A percentile compares a stretch with the other conserved stretches of the same genome.
Conservation (phyloP, 257 asterid genomes). For the Nicotiana otophora region DNA sequence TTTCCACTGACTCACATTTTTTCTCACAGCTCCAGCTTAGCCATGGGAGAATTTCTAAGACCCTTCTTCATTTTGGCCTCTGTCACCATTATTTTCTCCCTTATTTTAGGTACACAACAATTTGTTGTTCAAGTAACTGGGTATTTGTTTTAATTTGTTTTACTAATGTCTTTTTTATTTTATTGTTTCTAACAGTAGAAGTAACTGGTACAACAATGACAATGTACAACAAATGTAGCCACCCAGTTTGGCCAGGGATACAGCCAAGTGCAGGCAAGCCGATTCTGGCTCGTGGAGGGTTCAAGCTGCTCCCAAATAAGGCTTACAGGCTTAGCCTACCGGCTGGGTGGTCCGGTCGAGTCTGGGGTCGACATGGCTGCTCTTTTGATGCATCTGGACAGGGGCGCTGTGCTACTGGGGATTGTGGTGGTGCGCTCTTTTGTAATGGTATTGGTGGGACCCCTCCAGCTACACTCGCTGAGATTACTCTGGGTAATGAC, state of each 20-base stretch:
- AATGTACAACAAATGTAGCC: constrained; percentile 62
- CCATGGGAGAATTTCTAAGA: constrained; percentile 37
- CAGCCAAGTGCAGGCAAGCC: constrained; percentile 78
- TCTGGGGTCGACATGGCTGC: constrained; percentile 96
- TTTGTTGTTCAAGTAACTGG: neutral
- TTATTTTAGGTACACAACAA: constrained; percentile 33
- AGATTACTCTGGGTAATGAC: constrained; percentile 68
- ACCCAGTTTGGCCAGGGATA: constrained; percentile 92
- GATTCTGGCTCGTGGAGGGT: constrained; percentile 66
- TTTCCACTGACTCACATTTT: neutral
- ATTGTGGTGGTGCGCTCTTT: constrained; percentile 78
- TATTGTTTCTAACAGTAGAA: constrained; percentile 14
- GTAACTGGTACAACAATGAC: constrained; percentile 62
- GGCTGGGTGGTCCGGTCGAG: constrained; percentile 80
- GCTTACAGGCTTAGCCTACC: constrained; percentile 56
- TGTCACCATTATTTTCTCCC: constrained; percentile 29
- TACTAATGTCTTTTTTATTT: neutral
- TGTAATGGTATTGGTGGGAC: constrained; percentile 88
- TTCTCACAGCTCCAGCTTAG: neutral
- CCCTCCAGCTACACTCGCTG: constrained; percentile 91
- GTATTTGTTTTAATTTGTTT: neutral
- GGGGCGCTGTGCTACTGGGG: constrained; percentile 89
- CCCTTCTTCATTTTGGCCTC: constrained; percentile 32
- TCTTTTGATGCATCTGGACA: constrained; percentile 59
- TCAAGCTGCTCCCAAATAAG: constrained; percentile 57